Percentiles rank a stretch among this genome's conserved stretches.
phyloP scores from a whole-genome alignment of 2,329 filamentous ascomycete genomes.

The Calonectria hongkongensis region DNA sequence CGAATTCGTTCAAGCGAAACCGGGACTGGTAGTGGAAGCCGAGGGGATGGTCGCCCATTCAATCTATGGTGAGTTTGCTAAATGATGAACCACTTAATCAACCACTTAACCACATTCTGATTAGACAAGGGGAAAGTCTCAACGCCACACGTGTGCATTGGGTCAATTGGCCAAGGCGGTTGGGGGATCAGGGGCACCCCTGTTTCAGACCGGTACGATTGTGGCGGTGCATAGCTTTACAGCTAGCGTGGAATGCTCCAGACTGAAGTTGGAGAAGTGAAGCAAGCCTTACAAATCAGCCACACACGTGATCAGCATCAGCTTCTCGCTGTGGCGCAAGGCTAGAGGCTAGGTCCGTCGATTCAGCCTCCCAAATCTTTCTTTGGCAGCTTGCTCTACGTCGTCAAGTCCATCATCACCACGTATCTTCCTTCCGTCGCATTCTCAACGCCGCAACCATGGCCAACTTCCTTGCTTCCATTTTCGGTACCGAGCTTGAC shows the following conservation, averaged over 20 bases:
- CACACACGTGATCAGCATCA: slow-evolving; percentile 56
- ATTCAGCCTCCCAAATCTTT: slow-evolving; percentile 48
- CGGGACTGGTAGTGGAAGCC: slow-evolving; percentile 16
- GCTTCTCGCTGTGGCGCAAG: slow-evolving; percentile 53
- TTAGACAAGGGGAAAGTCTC: slow-evolving; percentile 25
- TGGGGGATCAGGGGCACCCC: slow-evolving; percentile 1
- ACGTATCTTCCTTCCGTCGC: slow-evolving; percentile 26
- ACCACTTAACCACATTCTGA: slow-evolving; percentile 34
- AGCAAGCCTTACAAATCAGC: slow-evolving; percentile 52
- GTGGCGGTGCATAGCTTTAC: slow-evolving; percentile 33
- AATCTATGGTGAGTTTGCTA: slow-evolving; percentile 22
- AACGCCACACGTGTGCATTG: slow-evolving; percentile 19
- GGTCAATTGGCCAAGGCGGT: slow-evolving; percentile 20
- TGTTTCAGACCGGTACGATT: slow-evolving; percentile 33
- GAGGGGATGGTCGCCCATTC: slow-evolving; percentile 20
- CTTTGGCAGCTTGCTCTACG: slow-evolving; percentile 39
- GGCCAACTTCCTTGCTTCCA: slow-evolving; percentile 99
- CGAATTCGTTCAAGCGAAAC: slow-evolving; percentile 17
- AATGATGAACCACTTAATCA: slow-evolving; percentile 33
- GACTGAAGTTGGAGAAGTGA: background rate
- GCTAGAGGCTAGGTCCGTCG: slow-evolving; percentile 36
- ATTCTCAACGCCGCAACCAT: slow-evolving; percentile 68
- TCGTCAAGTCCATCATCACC: slow-evolving; percentile 31
- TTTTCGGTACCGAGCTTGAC: slow-evolving; percentile 99
- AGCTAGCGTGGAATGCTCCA: slow-evolving; percentile 32